phyloP scores from a whole-genome alignment of 495 filamentous ascomycete genomes.

The Astrocystis sublimbata region DNA sequence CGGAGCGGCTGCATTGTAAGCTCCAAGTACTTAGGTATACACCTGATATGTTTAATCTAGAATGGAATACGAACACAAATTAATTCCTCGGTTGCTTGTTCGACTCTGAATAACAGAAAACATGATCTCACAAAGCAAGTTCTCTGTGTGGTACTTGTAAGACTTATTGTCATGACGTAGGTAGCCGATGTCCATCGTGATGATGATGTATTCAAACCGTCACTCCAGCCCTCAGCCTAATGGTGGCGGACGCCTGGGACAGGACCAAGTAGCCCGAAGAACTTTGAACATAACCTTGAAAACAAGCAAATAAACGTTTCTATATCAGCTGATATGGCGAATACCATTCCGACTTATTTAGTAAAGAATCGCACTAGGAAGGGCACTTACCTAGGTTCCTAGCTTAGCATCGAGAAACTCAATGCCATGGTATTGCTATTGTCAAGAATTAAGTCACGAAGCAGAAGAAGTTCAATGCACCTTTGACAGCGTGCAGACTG shows the following conservation, averaged over 20 bases:
- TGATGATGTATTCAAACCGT: slow-evolving; percentile 11
- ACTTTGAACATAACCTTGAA: no score
- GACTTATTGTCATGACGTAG: neutral
- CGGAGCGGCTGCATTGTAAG: slow-evolving; percentile 25
- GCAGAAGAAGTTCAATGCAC: no score
- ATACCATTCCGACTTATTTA: no score
- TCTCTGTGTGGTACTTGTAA: neutral
- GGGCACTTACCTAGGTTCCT: no score
- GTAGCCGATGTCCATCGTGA: neutral
- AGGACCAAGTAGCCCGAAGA: neutral
- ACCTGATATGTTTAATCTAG: no score
- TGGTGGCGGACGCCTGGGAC: neutral
- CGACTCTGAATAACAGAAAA: neutral
- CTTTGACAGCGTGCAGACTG: no score
- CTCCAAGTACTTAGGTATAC: neutral
- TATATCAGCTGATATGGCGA: no score
- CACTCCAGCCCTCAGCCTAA: neutral
- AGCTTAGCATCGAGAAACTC: no score
- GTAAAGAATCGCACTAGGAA: no score
- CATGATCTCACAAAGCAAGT: neutral
- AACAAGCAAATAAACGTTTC: no score
- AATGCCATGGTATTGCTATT: no score
- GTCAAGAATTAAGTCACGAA: no score
- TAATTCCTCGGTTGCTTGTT: neutral
- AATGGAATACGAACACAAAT: neutral